Conservation (phyloP, 1,284 basidiomycete species). For the Apiotrichum gamsii region DNA sequence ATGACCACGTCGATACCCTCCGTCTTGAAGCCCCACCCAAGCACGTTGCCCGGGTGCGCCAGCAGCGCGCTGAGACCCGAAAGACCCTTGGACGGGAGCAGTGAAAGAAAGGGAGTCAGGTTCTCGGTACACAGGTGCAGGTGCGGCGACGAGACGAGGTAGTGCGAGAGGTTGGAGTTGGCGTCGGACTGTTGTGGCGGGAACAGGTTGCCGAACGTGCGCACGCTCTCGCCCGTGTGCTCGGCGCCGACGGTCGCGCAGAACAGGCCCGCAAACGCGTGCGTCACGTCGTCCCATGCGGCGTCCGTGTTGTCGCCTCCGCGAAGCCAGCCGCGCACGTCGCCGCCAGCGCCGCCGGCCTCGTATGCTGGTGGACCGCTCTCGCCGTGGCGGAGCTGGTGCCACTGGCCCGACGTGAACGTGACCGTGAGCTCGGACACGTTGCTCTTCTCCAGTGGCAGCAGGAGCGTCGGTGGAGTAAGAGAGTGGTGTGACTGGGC, state of each 20-base stretch:
- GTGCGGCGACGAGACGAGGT: conserved; percentile 59
- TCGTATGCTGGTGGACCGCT: conserved; percentile 55
- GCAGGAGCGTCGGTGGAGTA: conserved; percentile 76
- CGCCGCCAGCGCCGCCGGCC: conserved; percentile 72
- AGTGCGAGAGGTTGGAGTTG: conserved; percentile 34
- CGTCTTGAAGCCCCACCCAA: conserved; percentile 65
- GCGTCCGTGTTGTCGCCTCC: conserved; percentile 51
- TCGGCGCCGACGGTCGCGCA: conserved; percentile 66
- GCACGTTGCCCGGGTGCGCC: conserved; percentile 83
- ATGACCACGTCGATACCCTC: conserved; percentile 44
- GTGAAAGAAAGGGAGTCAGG: conserved; percentile 87
- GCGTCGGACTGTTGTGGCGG: conserved; percentile 44
- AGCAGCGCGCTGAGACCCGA: conserved; percentile 81
- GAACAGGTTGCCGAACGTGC: conserved; percentile 52
- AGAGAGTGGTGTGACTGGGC: conserved; percentile 73
- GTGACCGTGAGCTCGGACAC: conserved; percentile 80
- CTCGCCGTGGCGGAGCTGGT: conserved; percentile 76
- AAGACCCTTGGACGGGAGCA: conserved; percentile 85
- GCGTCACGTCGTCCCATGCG: conserved; percentile 77
- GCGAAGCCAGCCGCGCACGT: conserved; percentile 79
- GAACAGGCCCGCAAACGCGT: conserved; percentile 85
- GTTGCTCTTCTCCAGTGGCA: conserved; percentile 74
- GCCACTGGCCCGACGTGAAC: conserved; percentile 85
- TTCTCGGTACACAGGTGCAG: conserved; percentile 93
- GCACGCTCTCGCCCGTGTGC: conserved; percentile 54